These are phyloP conservation scores for Betula pendula DNA, from an alignment of 306 rosid genomes.

Conservation along the genomic window DNA sequence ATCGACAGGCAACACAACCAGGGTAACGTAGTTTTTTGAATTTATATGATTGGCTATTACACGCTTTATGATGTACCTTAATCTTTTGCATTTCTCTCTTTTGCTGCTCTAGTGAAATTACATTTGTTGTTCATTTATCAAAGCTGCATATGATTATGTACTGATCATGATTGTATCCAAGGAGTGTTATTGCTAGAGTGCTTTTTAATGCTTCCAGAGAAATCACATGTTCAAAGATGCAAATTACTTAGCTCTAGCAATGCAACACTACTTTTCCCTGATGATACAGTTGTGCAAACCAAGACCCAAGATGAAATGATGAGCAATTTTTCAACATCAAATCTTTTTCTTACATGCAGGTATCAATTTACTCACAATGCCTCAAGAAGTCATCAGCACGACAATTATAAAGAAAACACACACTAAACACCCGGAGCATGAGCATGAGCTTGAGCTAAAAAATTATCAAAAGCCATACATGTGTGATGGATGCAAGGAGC, in stretches of 20 bases:
- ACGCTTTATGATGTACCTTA: neutral
- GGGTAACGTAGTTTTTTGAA: neutral
- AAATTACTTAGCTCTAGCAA: neutral
- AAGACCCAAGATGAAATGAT: neutral
- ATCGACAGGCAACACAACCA: neutral
- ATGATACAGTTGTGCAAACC: neutral
- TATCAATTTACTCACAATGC: neutral
- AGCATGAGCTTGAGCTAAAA: constrained; percentile 2
- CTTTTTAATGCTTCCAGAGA: neutral
- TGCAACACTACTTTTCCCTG: neutral
- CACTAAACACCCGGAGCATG: neutral
- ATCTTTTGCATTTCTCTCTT: neutral
- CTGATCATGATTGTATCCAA: neutral
- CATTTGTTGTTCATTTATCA: neutral
- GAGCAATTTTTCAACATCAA: neutral
- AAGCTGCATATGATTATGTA: neutral
- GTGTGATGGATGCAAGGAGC: constrained; percentile 22
- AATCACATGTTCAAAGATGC: neutral
- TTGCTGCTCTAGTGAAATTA: neutral
- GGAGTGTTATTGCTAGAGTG: neutral
- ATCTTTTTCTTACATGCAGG: neutral
- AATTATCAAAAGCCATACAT: neutral
- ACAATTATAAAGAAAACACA: neutral
- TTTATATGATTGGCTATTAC: neutral
- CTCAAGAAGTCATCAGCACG: neutral